Percentiles rank a stretch among this genome's conserved stretches.
Conservation (phyloP, 768 basidiomycete genomes). For the Russula earlei region DNA sequence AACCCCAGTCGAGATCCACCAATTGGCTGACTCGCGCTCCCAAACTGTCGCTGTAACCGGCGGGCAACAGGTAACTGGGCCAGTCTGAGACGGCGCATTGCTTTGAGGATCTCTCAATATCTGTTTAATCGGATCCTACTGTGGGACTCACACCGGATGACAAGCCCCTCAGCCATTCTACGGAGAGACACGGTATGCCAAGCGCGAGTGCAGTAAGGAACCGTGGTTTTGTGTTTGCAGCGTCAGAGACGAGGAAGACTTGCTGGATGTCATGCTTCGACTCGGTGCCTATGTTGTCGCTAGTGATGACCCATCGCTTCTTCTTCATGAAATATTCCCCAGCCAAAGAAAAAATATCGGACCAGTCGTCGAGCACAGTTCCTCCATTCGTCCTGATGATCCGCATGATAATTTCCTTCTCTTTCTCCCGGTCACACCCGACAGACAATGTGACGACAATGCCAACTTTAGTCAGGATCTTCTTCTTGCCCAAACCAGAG, state of each 20-base stretch:
- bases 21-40: constrained; percentile 37
- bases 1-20: constrained; percentile 43
- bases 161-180: constrained; percentile 43
- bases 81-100: constrained; percentile 37
- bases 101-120: background rate
- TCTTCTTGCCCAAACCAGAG: constrained; percentile 27
- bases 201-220: constrained; percentile 74
- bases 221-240: constrained; percentile 63
- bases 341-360: constrained; percentile 44
- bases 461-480: constrained; percentile 37
- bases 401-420: constrained; percentile 35
- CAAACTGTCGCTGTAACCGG: constrained; percentile 37
- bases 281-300: constrained; percentile 39
- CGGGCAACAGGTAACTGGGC: constrained; percentile 47
- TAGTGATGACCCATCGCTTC: constrained; percentile 45
- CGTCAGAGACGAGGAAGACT: constrained; percentile 61
- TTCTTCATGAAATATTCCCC: constrained; percentile 36
- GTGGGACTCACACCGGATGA: constrained; percentile 25
- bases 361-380: constrained; percentile 53
- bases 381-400: constrained; percentile 46
- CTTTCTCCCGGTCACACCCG: constrained; percentile 30
- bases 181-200: constrained; percentile 72
- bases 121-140: background rate
- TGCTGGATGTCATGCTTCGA: constrained; percentile 38
- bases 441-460: constrained; percentile 48